These are phyloP conservation scores for Termitomyces sp. DNA, from an alignment of 768 basidiomycete species.

Conservation along the genomic window DNA sequence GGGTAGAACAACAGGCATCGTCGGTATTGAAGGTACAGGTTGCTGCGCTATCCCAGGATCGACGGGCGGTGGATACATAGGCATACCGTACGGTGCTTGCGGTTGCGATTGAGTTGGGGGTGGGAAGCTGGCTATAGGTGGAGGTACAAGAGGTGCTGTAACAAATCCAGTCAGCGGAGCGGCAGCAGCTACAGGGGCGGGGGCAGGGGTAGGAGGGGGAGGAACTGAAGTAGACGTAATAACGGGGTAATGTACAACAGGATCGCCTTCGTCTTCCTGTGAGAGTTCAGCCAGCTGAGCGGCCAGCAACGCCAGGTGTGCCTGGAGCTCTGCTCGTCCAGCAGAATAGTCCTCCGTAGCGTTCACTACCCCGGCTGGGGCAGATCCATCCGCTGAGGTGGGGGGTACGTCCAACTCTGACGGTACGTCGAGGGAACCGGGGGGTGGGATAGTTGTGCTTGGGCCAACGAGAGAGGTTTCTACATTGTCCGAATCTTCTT, in stretches of 20 bases:
- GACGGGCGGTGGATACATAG: background rate
- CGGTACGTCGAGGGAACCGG: background rate
- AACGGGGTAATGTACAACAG: conserved; percentile 11
- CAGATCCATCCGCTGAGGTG: background rate
- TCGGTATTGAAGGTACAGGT: background rate
- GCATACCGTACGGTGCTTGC: background rate
- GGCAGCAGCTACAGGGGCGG: background rate
- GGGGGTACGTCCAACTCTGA: background rate
- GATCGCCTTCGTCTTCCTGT: conserved; percentile 33
- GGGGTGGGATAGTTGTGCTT: background rate
- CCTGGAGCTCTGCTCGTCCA: conserved; percentile 63
- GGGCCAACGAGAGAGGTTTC: conserved; percentile 2
- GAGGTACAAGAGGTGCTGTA: background rate
- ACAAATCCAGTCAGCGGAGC: background rate
- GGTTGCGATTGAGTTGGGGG: background rate
- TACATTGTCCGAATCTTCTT: conserved; percentile 25
- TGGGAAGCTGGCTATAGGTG: conserved; percentile 1
- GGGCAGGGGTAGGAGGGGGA: background rate
- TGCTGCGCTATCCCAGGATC: background rate
- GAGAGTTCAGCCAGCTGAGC: conserved; percentile 70
- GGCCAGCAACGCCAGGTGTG: conserved; percentile 68
- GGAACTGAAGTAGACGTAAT: background rate
- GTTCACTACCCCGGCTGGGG: background rate
- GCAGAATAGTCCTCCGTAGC: conserved; percentile 3
- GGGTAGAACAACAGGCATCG: background rate